phyloP scores from a whole-genome alignment of 2,329 filamentous ascomycete species.

The Scedosporium aurantiacum region DNA sequence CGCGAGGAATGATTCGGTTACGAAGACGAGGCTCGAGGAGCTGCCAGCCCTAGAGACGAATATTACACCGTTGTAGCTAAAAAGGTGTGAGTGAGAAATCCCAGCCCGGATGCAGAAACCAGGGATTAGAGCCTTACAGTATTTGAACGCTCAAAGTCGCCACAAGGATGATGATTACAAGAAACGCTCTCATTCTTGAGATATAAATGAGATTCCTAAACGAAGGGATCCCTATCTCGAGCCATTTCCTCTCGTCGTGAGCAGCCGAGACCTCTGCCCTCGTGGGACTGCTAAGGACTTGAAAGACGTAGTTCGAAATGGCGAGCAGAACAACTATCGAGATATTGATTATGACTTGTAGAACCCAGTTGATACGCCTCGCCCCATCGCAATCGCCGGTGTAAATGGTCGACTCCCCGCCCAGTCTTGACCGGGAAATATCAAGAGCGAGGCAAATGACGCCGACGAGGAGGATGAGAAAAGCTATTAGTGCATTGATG shows the following conservation, averaged over 20 bases:
- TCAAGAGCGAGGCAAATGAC: conserved; percentile 28
- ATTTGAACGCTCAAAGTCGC: conserved; percentile 34
- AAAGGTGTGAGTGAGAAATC: conserved; percentile 10
- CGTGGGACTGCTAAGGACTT: conserved; percentile 43
- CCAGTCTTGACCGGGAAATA: conserved; percentile 21
- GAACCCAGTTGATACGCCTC: conserved; percentile 24
- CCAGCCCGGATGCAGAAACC: neutral
- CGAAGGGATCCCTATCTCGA: conserved; percentile 44
- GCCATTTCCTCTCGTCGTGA: conserved; percentile 33
- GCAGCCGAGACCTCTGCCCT: conserved; percentile 35
- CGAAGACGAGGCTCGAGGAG: conserved; percentile 22
- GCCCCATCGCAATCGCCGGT: conserved; percentile 26
- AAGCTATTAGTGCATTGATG: conserved; percentile 29
- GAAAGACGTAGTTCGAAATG: conserved; percentile 41
- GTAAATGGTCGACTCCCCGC: conserved; percentile 25
- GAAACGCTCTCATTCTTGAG: conserved; percentile 24
- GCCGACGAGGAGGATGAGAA: conserved; percentile 25
- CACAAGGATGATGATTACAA: conserved; percentile 28
- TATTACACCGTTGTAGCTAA: conserved; percentile 41
- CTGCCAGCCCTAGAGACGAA: conserved; percentile 27
- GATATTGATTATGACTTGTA: conserved; percentile 34
- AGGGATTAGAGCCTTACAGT: conserved; percentile 28
- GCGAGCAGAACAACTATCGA: conserved; percentile 31
- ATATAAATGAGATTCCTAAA: conserved; percentile 36
- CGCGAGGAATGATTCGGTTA: conserved; percentile 23